Conservation (phyloP, 2,329 filamentous ascomycete genomes). For the Pseudogymnoascus sp. region DNA sequence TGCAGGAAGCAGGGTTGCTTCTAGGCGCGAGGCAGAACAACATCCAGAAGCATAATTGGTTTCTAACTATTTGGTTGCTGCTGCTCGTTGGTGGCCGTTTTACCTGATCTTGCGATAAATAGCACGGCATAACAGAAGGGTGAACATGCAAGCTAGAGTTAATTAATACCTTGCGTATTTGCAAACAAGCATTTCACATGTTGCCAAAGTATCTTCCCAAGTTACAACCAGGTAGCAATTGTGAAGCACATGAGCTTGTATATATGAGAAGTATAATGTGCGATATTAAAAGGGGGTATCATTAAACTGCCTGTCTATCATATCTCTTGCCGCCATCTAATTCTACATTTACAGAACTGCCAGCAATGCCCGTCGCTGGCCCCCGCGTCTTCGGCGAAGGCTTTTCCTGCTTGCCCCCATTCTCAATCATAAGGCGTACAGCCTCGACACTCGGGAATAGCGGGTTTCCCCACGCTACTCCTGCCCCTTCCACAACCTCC, state of each 20-base stretch:
- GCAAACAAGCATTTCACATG: neutral
- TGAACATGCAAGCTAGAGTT: neutral
- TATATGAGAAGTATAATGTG: neutral
- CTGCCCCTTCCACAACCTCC: conserved; percentile 17
- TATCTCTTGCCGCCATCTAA: neutral
- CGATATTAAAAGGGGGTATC: conserved; percentile 6
- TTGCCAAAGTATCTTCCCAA: neutral
- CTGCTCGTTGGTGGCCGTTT: neutral
- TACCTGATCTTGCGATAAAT: conserved; percentile 4
- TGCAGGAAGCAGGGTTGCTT: neutral
- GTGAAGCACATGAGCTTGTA: neutral
- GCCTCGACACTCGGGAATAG: conserved; percentile 7
- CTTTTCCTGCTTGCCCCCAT: neutral
- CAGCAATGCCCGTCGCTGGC: neutral
- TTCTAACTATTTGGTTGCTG: neutral
- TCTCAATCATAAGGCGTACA: neutral
- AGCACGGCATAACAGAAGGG: neutral
- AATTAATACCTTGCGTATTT: neutral
- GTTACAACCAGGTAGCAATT: neutral
- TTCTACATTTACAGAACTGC: neutral
- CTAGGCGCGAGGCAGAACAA: neutral
- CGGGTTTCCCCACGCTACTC: conserved; percentile 18
- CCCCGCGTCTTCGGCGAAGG: neutral
- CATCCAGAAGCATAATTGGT: neutral
- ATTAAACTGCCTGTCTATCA: conserved; percentile 2